A percentile compares a stretch with the other conserved stretches of the same genome.
Evolutionary conservation across 352 stramenopile genomes (phyloP).

Genomic region (Phytopythium montanum): DNA sequence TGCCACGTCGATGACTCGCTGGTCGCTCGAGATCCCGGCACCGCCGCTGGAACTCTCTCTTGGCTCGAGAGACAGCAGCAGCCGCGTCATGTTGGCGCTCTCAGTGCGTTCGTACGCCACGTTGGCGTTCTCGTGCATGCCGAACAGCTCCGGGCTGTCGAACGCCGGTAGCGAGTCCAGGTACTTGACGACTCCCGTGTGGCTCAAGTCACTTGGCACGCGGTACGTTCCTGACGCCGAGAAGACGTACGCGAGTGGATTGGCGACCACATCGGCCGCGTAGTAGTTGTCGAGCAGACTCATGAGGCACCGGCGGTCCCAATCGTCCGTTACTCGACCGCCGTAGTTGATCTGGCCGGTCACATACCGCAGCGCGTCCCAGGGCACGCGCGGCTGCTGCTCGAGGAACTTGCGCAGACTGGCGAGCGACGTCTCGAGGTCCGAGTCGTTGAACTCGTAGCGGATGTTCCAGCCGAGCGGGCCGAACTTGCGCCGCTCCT

Average conservation of each 20-base stretch:
- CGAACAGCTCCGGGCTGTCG: constrained; percentile 93
- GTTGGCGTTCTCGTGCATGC: constrained; percentile 96
- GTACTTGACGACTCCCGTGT: constrained; percentile 71
- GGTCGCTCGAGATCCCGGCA: constrained; percentile 78
- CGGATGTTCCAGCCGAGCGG: constrained; percentile 95
- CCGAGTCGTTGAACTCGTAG: constrained; percentile 96
- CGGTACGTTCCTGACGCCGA: constrained; percentile 87
- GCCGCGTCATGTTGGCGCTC: constrained; percentile 81
- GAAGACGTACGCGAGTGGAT: constrained; percentile 71
- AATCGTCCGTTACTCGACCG: constrained; percentile 94
- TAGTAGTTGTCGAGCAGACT: constrained; percentile 93
- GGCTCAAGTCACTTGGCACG: constrained; percentile 50
- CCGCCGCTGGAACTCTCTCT: constrained; percentile 44
- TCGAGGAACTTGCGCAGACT: constrained; percentile 90
- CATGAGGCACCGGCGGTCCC: constrained; percentile 92
- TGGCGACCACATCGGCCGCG: constrained; percentile 71
- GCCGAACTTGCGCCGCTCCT: constrained; percentile 94
- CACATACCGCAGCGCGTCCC: constrained; percentile 93
- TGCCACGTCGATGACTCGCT: constrained; percentile 78
- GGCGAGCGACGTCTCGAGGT: constrained; percentile 92
- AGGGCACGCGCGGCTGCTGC: constrained; percentile 89
- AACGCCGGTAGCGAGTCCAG: constrained; percentile 76
- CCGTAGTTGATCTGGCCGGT: constrained; percentile 96
- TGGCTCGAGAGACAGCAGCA: constrained; percentile 90
- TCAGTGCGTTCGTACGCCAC: constrained; percentile 93